Percentiles rank a stretch among this genome's conserved stretches.
phyloP scores from a whole-genome alignment of 2,329 filamentous ascomycete species.

The Fusarium domesticum region DNA sequence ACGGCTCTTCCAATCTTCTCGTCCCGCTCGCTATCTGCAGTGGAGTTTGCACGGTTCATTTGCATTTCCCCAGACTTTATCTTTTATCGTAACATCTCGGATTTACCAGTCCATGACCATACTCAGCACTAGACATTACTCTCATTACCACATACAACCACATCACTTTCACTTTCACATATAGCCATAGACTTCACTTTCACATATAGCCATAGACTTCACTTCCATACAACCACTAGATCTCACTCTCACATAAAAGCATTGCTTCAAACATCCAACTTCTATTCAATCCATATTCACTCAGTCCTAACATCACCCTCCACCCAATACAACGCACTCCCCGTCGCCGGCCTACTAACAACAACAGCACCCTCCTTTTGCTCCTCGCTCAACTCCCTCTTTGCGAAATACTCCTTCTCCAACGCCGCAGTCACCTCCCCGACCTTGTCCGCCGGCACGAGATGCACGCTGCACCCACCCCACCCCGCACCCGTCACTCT shows the following conservation, averaged over 20 bases:
- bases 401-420: conserved; percentile 77
- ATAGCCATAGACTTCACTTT: too few relatives aligned
- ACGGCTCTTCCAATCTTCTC: too few relatives aligned
- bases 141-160: too few relatives aligned
- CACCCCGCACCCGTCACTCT: conserved; percentile 90
- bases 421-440: conserved; percentile 73
- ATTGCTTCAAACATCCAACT: not conserved
- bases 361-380: conserved; percentile 78
- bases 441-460: conserved; percentile 81
- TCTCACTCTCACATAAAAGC: not conserved
- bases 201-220: too few relatives aligned
- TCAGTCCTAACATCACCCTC: conserved; percentile 27
- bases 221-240: not conserved
- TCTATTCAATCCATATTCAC: conserved; percentile 3
- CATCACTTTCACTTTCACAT: too few relatives aligned
- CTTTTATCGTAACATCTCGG: too few relatives aligned
- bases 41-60: too few relatives aligned
- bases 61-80: too few relatives aligned
- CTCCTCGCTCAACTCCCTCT: conserved; percentile 62
- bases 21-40: too few relatives aligned
- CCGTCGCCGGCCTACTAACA: conserved; percentile 81
- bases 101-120: too few relatives aligned
- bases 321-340: conserved; percentile 55
- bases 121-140: too few relatives aligned
- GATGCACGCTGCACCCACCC: conserved; percentile 94